Conservation (phyloP, 345 rosid species). For the Cardamine chenopodiifolia region DNA sequence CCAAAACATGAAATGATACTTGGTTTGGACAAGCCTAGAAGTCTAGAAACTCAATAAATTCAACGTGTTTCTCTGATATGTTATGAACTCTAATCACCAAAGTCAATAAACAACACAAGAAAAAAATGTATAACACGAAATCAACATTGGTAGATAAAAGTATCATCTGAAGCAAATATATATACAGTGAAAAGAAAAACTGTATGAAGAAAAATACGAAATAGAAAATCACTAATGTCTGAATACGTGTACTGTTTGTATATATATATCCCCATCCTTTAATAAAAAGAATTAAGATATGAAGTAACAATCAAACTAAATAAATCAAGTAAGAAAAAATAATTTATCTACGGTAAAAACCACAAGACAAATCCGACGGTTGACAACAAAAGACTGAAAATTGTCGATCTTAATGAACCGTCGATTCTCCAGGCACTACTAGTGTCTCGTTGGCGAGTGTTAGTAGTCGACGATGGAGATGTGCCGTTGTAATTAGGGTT, state of each 20-base stretch:
- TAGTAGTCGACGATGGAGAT: slow-evolving; percentile 36
- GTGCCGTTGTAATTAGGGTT: slow-evolving; percentile 71
- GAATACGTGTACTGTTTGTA: slow-evolving; percentile 11
- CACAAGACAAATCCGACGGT: slow-evolving; percentile 48
- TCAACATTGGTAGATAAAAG: background rate
- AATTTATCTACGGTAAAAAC: slow-evolving; percentile 29
- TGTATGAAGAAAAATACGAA: background rate
- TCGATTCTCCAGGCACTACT: slow-evolving; percentile 28
- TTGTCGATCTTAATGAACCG: slow-evolving; percentile 33
- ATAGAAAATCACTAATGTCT: slow-evolving; percentile 17
- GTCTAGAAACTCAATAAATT: too few relatives aligned
- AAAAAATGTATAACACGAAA: background rate
- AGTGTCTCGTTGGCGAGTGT: slow-evolving; percentile 53
- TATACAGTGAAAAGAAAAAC: slow-evolving; percentile 12
- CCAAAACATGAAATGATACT: background rate
- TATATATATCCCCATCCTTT: slow-evolving; percentile 12
- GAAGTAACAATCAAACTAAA: slow-evolving; percentile 19
- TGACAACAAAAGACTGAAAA: slow-evolving; percentile 33
- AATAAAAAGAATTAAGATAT: slow-evolving; percentile 6
- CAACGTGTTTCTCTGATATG: background rate
- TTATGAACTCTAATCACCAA: background rate
- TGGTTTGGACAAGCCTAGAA: too few relatives aligned
- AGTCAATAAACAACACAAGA: background rate
- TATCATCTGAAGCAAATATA: slow-evolving; percentile 9
- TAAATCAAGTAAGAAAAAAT: background rate